These are phyloP conservation scores for Tuber magnatum DNA, from an alignment of 495 filamentous ascomycete species.

Conservation along the genomic window DNA sequence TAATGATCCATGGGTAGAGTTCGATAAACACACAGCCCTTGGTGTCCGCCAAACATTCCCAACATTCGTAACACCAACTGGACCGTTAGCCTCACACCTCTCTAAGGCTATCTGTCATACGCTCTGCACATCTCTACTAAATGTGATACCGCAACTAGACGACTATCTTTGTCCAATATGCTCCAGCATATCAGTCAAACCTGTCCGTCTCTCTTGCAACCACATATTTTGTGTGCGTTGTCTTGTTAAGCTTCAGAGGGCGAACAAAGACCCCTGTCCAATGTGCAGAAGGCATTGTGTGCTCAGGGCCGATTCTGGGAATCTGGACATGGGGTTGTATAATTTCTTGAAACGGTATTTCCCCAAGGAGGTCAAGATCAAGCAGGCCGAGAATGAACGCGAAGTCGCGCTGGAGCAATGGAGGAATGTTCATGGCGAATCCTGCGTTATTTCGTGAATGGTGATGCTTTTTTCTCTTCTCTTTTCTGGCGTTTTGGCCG, in stretches of 20 bases:
- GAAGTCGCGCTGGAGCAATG: slow-evolving; percentile 40
- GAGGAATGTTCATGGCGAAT: slow-evolving; percentile 28
- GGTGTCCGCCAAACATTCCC: slow-evolving; percentile 53
- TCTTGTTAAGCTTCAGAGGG: slow-evolving; percentile 60
- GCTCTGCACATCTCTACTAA: slow-evolving; percentile 57
- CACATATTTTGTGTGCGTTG: slow-evolving; percentile 70
- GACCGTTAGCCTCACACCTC: slow-evolving; percentile 51
- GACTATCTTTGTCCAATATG: slow-evolving; percentile 73
- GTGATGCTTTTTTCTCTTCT: background rate
- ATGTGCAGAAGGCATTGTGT: slow-evolving; percentile 59
- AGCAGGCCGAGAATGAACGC: slow-evolving; percentile 39
- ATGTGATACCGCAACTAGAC: slow-evolving; percentile 60
- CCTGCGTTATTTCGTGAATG: background rate
- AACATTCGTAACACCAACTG: slow-evolving; percentile 46
- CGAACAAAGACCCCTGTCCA: slow-evolving; percentile 55
- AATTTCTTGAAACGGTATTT: slow-evolving; percentile 62
- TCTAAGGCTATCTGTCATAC: slow-evolving; percentile 61
- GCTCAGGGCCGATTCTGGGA: slow-evolving; percentile 52
- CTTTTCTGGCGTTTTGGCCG: background rate
- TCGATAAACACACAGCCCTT: slow-evolving; percentile 68
- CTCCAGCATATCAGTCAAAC: slow-evolving; percentile 58
- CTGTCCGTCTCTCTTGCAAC: slow-evolving; percentile 57
- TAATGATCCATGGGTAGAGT: slow-evolving; percentile 49
- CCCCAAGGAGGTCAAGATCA: slow-evolving; percentile 58
- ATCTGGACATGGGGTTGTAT: slow-evolving; percentile 56